Base-by-base conservation (phyloP, 2,329 filamentous ascomycete genomes). In the Decorospora gaudefroyi region DNA sequence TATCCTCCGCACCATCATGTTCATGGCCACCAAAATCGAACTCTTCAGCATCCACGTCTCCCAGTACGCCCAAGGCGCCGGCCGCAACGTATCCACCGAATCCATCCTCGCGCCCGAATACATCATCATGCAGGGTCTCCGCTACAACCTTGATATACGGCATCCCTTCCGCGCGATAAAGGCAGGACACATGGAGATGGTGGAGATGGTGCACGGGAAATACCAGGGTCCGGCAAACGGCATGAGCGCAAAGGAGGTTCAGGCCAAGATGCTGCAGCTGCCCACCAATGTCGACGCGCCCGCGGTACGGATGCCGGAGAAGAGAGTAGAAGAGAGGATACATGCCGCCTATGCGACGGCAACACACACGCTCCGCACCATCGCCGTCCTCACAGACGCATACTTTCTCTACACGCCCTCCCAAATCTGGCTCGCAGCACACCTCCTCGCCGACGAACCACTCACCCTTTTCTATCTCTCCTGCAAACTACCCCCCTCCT, bases 351-450 rank as follows among this genome's bases (percentile, higher is more conserved):
- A 95, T 64, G 76, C 77, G n/a, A 80, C 79, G 38, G 87, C 91
- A 0, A 81, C 87, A 28, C 46, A 64, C 10, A 65, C 62, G 3
- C 57, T 73, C 16, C 73, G 75, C 27, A 86, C 84, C 41, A 87
- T 88, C 44, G 88, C 90, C 0, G 76, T 95, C 36, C 79, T 96
- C 49, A 96, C 92, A 17, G 93, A 99, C 62, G 90, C 83, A n/a
- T 97, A 97, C 74, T 96, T 97, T 72, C 86, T 96, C 70, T 97
- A 88, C 73, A 92, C 92, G 0, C 93, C 93, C 0, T 87, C 88
- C 16, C 93, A 99, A 69, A 95, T 97, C 67, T 91, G 91, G 84
- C 79, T 97, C 47, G 86, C 89, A 0, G 84, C 91, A 0, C 73
- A 96, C 18, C 77, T 86, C 10, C 79, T 95, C 37, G 88, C 85